Conservation (phyloP, 306 rosid species). For the Castanospermum australe region DNA sequence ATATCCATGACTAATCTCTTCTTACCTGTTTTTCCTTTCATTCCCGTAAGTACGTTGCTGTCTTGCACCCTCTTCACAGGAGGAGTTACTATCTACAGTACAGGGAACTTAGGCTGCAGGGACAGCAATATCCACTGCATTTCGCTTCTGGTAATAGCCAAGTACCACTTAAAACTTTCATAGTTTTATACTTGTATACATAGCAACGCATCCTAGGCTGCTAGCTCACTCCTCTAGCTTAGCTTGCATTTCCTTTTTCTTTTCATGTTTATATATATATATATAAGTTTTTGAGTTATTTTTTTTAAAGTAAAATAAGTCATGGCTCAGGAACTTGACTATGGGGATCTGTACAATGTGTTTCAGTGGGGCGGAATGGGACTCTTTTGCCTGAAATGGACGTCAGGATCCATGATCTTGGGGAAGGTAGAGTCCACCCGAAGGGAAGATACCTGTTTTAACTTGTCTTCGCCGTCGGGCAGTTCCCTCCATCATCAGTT, state of each 20-base stretch:
- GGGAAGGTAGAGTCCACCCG: not conserved
- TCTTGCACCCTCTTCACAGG: not conserved
- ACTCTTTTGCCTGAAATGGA: not conserved
- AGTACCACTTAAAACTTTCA: too few relatives aligned
- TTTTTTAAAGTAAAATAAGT: too few relatives aligned
- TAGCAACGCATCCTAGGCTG: not conserved
- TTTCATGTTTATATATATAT: not conserved
- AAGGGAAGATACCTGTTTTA: not conserved
- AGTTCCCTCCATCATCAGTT: not conserved
- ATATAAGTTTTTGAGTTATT: not conserved
- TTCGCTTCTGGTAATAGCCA: constrained; percentile 3
- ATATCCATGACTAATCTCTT: not conserved
- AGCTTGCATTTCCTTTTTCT: not conserved
- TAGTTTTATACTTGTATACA: too few relatives aligned
- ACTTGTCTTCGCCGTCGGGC: not conserved
- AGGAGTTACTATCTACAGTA: not conserved
- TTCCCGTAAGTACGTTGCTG: too few relatives aligned
- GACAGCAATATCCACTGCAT: not conserved
- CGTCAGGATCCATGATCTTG: constrained; percentile 6
- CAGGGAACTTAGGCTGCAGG: not conserved
- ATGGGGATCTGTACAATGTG: not conserved
- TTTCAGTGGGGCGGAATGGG: constrained; percentile 14
- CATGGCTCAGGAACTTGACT: not conserved
- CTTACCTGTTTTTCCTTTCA: not conserved
- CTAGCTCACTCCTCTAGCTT: not conserved